These are phyloP conservation scores for Salix purpurea DNA, from an alignment of 345 rosid species.

Conservation along the genomic window DNA sequence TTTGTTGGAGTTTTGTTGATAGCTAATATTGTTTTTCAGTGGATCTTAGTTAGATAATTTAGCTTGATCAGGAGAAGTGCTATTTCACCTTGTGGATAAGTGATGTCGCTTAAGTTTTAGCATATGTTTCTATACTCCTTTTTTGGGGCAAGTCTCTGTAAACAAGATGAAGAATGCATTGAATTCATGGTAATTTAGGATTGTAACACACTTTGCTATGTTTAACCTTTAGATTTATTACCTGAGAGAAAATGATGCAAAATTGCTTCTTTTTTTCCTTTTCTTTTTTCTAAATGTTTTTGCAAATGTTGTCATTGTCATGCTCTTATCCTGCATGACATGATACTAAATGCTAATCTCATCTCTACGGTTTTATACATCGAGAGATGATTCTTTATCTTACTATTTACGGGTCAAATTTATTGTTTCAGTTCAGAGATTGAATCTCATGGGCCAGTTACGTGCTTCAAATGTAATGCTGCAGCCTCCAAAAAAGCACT, in stretches of 20 bases:
- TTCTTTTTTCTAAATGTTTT: neutral
- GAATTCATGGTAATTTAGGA: neutral
- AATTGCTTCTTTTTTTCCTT: no score
- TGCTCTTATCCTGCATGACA: no score
- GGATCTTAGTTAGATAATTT: neutral
- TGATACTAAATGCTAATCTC: neutral
- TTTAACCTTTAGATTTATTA: no score
- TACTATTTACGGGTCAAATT: neutral
- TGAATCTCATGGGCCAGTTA: constrained; percentile 27
- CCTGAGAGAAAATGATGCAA: no score
- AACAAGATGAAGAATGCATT: neutral
- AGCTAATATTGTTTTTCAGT: no score
- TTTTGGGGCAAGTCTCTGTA: neutral
- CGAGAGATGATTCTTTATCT: neutral
- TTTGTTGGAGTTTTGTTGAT: no score
- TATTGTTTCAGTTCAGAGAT: constrained; percentile 40
- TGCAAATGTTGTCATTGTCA: neutral
- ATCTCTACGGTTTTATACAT: neutral
- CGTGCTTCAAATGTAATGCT: constrained; percentile 36
- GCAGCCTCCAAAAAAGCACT: constrained; percentile 64
- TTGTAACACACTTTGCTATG: no score
- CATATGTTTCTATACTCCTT: neutral
- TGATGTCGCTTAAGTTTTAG: neutral
- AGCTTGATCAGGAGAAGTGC: neutral
- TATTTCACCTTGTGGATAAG: neutral